Evolutionary conservation across 1,284 basidiomycete genomes (phyloP).

Genomic region (Sutorius eximius): DNA sequence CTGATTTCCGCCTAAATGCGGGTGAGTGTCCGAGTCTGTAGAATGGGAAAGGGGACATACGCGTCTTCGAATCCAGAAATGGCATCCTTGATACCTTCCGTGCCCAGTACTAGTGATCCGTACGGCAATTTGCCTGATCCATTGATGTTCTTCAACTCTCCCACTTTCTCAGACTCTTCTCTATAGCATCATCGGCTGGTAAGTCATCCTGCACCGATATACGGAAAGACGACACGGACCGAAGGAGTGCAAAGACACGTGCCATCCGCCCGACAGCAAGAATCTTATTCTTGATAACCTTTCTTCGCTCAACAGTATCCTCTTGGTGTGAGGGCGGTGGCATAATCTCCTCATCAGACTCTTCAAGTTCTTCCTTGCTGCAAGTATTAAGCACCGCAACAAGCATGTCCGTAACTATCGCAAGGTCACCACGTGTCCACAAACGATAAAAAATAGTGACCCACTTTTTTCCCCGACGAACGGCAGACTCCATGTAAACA

Average conservation of each 20-base stretch:
- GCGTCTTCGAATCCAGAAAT: conserved; percentile 96
- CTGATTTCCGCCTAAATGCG: conserved; percentile 79
- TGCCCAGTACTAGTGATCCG: conserved; percentile 84
- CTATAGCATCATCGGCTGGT: conserved; percentile 40
- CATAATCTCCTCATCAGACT: conserved; percentile 63
- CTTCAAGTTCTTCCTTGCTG: conserved; percentile 92
- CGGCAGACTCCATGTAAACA: conserved; percentile 88
- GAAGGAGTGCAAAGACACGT: conserved; percentile 91
- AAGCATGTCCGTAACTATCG: conserved; percentile 89
- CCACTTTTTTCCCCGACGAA: conserved; percentile 94
- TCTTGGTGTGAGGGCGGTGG: conserved; percentile 41
- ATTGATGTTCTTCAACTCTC: conserved; percentile 91
- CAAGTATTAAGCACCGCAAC: conserved; percentile 93
- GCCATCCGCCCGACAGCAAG: conserved; percentile 97
- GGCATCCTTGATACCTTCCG: conserved; percentile 95
- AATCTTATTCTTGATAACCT: conserved; percentile 97
- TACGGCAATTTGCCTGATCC: conserved; percentile 82
- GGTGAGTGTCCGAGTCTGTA: background rate
- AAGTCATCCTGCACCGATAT: background rate
- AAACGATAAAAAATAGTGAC: conserved; percentile 27
- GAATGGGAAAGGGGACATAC: conserved; percentile 49
- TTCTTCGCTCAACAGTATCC: conserved; percentile 72
- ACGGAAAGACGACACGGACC: conserved; percentile 51
- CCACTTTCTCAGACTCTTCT: conserved; percentile 97
- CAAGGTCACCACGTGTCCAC: background rate